phyloP scores from a whole-genome alignment of 1,284 basidiomycete genomes.

The Peniophora sp. region DNA sequence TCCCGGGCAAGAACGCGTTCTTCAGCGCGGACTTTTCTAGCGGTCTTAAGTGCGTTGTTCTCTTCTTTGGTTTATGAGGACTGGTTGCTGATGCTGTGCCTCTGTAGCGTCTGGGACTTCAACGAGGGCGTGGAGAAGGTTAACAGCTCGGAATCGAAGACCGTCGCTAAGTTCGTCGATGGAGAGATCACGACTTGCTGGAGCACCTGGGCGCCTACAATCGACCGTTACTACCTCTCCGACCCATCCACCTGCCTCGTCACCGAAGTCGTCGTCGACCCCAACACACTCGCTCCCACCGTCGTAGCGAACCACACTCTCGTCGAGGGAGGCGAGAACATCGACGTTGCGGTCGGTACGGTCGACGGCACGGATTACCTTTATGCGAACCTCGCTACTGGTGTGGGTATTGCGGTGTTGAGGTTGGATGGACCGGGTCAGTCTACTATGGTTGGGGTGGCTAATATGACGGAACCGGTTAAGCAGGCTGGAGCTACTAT shows the following conservation, averaged over 20 bases:
- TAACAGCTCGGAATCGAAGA: constrained; percentile 12
- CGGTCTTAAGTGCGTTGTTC: constrained; percentile 15
- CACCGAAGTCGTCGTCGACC: constrained; percentile 32
- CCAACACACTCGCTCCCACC: constrained; percentile 18
- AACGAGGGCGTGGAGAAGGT: constrained; percentile 1
- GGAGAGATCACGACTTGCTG: constrained; percentile 35
- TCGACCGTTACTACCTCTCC: constrained; percentile 34
- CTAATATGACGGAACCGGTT: background rate
- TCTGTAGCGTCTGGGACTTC: constrained; percentile 32
- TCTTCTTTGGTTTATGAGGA: too few species aligned
- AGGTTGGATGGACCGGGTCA: background rate
- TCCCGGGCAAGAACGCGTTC: constrained; percentile 23
- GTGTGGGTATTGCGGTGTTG: background rate
- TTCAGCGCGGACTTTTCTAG: constrained; percentile 23
- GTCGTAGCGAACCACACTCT: constrained; percentile 20
- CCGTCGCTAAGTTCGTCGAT: constrained; percentile 22
- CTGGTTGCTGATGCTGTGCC: too few species aligned
- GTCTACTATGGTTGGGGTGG: background rate
- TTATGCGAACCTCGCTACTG: background rate
- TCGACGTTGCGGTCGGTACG: constrained; percentile 32
- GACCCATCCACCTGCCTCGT: constrained; percentile 29
- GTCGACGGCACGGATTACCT: constrained; percentile 30
- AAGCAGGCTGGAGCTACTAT: background rate
- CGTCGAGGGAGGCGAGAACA: constrained; percentile 26
- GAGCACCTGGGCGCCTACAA: constrained; percentile 30